Conservation (phyloP, 1,284 basidiomycete genomes). For the Tilletia caries region DNA sequence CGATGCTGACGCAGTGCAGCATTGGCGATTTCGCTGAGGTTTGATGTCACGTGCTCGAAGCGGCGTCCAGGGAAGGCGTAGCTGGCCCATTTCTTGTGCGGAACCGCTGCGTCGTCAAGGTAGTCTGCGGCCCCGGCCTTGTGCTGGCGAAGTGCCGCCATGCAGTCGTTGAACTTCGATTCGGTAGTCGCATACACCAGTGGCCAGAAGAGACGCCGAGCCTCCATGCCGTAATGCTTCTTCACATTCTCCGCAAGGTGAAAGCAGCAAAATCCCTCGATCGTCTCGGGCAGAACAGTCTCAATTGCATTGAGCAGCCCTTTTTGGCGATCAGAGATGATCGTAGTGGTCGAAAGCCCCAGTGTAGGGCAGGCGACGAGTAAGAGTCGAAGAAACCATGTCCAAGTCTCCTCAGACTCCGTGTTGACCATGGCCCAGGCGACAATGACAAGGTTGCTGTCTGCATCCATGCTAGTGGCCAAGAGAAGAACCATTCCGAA, state of each 20-base stretch:
- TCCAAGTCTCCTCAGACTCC: not conserved
- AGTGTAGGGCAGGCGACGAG: not conserved
- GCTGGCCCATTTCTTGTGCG: not conserved
- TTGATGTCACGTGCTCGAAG: not conserved
- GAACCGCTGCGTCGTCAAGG: not conserved
- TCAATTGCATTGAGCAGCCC: not conserved
- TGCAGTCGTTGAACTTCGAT: not conserved
- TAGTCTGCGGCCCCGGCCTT: not conserved
- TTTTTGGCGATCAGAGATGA: not conserved
- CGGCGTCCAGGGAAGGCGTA: not conserved
- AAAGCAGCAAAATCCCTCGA: not conserved
- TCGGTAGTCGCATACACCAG: conserved; percentile 1
- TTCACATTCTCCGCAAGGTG: conserved; percentile 1
- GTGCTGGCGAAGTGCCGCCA: not conserved
- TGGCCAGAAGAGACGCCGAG: not conserved
- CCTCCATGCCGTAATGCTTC: not conserved
- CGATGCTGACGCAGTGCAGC: not conserved
- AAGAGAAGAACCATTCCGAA: not conserved
- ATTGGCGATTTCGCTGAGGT: not conserved
- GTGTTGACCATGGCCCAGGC: not conserved
- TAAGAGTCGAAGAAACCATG: not conserved
- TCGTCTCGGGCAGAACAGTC: not conserved
- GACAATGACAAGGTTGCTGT: not conserved
- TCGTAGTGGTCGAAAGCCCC: not conserved
- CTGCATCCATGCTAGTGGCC: not conserved